Conservation (phyloP, 2,329 filamentous ascomycete species). For the Colletotrichum tamarilloi region DNA sequence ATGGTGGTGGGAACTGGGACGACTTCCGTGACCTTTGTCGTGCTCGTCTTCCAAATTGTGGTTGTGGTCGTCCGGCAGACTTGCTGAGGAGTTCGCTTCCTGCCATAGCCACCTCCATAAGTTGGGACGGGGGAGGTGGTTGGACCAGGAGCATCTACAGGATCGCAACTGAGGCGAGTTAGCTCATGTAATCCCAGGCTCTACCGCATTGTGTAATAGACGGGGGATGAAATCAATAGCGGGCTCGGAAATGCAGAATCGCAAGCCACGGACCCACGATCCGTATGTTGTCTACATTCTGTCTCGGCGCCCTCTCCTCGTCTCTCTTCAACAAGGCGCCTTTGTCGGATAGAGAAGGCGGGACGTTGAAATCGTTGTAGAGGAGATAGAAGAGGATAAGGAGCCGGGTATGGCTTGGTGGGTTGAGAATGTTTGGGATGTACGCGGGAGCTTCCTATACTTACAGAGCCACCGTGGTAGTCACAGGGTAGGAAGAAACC, state of each 20-base stretch:
- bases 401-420: background rate
- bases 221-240: background rate
- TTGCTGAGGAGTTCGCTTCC: slow-evolving; percentile 21
- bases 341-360: background rate
- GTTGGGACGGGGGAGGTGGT: slow-evolving; percentile 12
- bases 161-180: slow-evolving; percentile 12
- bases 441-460: background rate
- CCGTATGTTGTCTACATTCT: background rate
- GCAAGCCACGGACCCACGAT: background rate
- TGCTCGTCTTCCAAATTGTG: slow-evolving; percentile 36
- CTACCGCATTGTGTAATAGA: background rate
- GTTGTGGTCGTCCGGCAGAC: slow-evolving; percentile 35
- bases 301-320: background rate
- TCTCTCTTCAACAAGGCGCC: background rate
- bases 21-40: slow-evolving; percentile 29
- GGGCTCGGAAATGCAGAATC: background rate
- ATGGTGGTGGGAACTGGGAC: background rate
- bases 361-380: background rate
- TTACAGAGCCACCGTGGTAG: slow-evolving; percentile 32
- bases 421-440: background rate
- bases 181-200: background rate
- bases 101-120: background rate
- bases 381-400: background rate
- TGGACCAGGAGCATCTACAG: slow-evolving; percentile 2
- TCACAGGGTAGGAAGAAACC: slow-evolving; percentile 35